Evolutionary conservation across 805 yeast genomes (phyloP), one percentile per base, ranked within the genome.

Genomic region (Blastobotrys peoriensis): DNA sequence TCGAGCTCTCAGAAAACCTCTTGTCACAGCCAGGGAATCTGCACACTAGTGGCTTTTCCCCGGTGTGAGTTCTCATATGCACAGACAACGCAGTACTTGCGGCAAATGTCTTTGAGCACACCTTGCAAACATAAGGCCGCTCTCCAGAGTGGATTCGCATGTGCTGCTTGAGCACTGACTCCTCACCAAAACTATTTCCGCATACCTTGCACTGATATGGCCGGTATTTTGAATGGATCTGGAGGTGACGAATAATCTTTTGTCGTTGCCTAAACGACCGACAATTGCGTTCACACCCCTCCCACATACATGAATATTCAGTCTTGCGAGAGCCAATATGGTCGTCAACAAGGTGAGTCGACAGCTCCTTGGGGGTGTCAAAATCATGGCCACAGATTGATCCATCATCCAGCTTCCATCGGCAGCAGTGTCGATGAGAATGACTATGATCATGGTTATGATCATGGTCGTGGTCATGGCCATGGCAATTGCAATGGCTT

Each of bases 101-200:
- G 8, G 95, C 83, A 67, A 91, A 91, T 20, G 68, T 61, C 61
- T 87, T 89, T 3, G 75, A 81, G 62, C 98, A 91, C 1, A 69
- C 59, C 20, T 73, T 68, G 62, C 98, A 91, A 43, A 62, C 63
- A 61, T 73, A 88, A 1, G 98, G 98, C 57, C 80, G 84, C 56
- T 88, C 97, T 2, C 96, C 96, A 1, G 91, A 79, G 61, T 91
- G 98, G 2, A 77, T 79, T 42, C 96, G 69, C 68, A 74, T 63
- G 63, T 93, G 98, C 63, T 87, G 96, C 36, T 74, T 73, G 36
- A 93, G 69, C 73, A 83, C 83, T 25, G 82, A 68, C 40, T 83
- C 86, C 36, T 84, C 86, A 3, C 94, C 85, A 63, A 91, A 88
- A 9, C 70, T 61, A 45, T 81, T 78, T 2, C 77, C 73, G 61